Evolutionary conservation across 1,139 yeast genomes (phyloP), one percentile per base, ranked within the genome.

Genomic region (Yamadazyma blattariae): DNA sequence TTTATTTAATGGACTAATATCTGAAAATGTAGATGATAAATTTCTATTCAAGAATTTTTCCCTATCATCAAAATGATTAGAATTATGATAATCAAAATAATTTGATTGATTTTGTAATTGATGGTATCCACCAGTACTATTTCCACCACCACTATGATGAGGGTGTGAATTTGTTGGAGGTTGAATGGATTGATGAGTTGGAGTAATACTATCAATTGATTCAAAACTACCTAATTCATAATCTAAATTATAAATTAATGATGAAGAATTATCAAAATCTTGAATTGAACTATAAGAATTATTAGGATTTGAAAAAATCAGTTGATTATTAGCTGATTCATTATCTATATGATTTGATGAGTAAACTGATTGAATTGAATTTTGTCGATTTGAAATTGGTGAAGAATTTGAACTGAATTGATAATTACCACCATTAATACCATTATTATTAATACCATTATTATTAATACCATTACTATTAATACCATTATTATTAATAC

Each of bases 211-310:
- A 33, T 60, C 62, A 27, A 59, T 52, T 4, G 59, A 53, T 23
- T 61, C 65, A 20, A 60, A 48, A 2, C 61, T 54, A 3, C 51
- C 54, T 29, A 57, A 41, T 19, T 60, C 64, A 32, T 55, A 55
- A 26, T 59, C 65, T 27, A 49, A 36, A 36, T 51, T 52, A 39
- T 58, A 57, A 46, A 59, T 45, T 29, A 56, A 49, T 33, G 41
- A 29, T 33, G 41, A 29, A 11, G 43, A 38, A 34, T 46, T 44
- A 29, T 36, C 39, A 30, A 45, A 39, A 29, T 42, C 39, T 29
- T 41, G 40, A 35, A 43, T 31, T 20, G 50, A 46, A 25, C 37
- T 35, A 33, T 44, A 37, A 6, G 39, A 36, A 15, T 38, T 29
- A 27, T 41, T 43, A 16, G 45, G 33, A 25, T 36, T 38, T 10